Evolutionary conservation across 257 asterid species (phyloP).

Genomic region (Solanum virginianum): DNA sequence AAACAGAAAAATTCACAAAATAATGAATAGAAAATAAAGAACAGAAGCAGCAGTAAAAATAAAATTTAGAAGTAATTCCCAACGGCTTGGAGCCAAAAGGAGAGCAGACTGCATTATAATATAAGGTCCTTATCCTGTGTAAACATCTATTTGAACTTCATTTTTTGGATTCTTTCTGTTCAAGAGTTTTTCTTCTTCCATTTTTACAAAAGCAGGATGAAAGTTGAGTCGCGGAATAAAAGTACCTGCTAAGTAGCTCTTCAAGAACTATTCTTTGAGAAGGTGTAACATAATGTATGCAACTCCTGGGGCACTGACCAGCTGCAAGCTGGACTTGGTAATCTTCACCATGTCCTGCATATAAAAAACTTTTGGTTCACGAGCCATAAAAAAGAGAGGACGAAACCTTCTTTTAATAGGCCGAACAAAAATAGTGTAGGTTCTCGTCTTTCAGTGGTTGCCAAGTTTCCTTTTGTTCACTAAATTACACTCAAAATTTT

Average conservation of each 20-base stretch:
- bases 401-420: not conserved
- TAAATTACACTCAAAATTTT: not conserved
- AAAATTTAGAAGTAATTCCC: not conserved
- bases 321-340: conserved; percentile 58
- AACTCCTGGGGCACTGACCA: conserved; percentile 78
- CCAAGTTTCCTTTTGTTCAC: not conserved
- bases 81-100: not conserved
- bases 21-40: not conserved
- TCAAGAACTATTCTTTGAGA: conserved; percentile 74
- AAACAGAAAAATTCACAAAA: not conserved
- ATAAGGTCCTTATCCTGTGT: not conserved
- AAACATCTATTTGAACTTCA: not conserved
- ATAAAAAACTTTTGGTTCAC: not conserved
- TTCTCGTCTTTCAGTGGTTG: not conserved
- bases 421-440: not conserved
- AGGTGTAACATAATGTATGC: conserved; percentile 86
- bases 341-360: conserved; percentile 55
- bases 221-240: not conserved
- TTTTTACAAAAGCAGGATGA: not conserved
- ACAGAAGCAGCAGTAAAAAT: not conserved
- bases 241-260: conserved; percentile 74
- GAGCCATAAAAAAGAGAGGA: not conserved
- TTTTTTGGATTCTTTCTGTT: not conserved
- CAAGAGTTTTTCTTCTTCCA: not conserved
- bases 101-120: not conserved